These are phyloP conservation scores for Aspergillus sp. DNA, from an alignment of 2,329 filamentous ascomycete species.

Conservation along the genomic window DNA sequence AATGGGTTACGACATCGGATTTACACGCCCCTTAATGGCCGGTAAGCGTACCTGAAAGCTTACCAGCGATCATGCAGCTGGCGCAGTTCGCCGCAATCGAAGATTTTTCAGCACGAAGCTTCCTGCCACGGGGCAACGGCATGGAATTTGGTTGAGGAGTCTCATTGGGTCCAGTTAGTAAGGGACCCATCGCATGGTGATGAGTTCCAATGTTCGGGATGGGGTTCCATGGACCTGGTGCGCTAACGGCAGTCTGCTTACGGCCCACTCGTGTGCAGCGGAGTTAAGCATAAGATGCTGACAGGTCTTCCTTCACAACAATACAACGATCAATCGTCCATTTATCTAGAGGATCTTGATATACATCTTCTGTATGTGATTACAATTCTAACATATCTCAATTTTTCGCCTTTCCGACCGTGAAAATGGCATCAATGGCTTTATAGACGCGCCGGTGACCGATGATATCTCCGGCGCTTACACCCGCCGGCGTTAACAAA, in stretches of 20 bases:
- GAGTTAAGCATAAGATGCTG: constrained; percentile 10
- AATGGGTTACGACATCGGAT: not conserved
- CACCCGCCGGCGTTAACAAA: not conserved
- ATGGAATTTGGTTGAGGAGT: not conserved
- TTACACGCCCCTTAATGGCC: not conserved
- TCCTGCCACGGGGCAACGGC: not conserved
- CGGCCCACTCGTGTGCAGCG: not conserved
- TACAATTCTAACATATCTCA: too few relatives aligned
- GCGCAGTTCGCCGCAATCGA: not conserved
- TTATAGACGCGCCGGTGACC: too few relatives aligned
- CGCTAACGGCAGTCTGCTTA: not conserved
- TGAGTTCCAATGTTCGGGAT: not conserved
- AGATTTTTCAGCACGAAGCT: not conserved
- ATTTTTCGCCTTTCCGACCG: too few relatives aligned
- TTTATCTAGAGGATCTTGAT: too few relatives aligned
- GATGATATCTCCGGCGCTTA: not conserved
- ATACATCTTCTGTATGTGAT: not conserved
- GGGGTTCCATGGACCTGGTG: not conserved
- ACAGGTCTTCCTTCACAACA: not conserved
- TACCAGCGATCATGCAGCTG: too few relatives aligned
- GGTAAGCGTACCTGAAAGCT: too few relatives aligned
- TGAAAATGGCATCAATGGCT: too few relatives aligned
- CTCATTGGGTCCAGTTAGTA: not conserved
- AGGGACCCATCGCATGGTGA: not conserved
- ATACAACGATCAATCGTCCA: too few relatives aligned